Conservation (phyloP, 2,329 filamentous ascomycete species). For the Exophiala phaeomuriformis region DNA sequence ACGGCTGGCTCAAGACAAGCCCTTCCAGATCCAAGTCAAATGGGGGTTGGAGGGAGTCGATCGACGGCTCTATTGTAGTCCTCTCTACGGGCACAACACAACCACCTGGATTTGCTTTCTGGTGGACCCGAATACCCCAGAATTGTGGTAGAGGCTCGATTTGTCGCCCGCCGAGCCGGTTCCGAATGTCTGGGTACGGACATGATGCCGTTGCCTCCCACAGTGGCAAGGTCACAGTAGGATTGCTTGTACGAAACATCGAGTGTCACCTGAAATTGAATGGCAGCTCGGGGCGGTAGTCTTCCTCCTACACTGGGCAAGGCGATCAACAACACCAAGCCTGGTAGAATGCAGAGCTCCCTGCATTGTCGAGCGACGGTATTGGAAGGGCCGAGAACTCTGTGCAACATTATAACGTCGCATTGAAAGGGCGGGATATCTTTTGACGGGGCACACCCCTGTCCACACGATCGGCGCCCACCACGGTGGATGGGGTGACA, state of each 20-base stretch:
- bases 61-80: slow-evolving; percentile 30
- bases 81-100: slow-evolving; percentile 25
- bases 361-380: slow-evolving; percentile 3
- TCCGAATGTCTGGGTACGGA: neutral
- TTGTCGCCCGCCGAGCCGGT: neutral
- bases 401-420: slow-evolving; percentile 14
- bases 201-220: neutral
- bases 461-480: too few relatives aligned
- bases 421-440: slow-evolving; percentile 3
- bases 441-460: neutral
- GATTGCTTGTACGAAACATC: too few relatives aligned
- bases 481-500: too few relatives aligned
- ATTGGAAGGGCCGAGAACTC: slow-evolving; percentile 20
- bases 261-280: neutral
- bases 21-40: slow-evolving; percentile 27
- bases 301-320: neutral
- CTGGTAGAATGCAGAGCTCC: neutral
- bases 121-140: slow-evolving; percentile 22
- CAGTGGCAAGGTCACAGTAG: neutral
- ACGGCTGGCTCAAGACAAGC: slow-evolving; percentile 18
- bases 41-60: slow-evolving; percentile 26
- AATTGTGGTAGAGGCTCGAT: slow-evolving; percentile 20
- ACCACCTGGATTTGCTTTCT: slow-evolving; percentile 29
- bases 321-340: neutral
- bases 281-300: slow-evolving; percentile 2